Evolutionary conservation across 2,329 filamentous ascomycete species (phyloP).

Genomic region (Mariannaea elegans): DNA sequence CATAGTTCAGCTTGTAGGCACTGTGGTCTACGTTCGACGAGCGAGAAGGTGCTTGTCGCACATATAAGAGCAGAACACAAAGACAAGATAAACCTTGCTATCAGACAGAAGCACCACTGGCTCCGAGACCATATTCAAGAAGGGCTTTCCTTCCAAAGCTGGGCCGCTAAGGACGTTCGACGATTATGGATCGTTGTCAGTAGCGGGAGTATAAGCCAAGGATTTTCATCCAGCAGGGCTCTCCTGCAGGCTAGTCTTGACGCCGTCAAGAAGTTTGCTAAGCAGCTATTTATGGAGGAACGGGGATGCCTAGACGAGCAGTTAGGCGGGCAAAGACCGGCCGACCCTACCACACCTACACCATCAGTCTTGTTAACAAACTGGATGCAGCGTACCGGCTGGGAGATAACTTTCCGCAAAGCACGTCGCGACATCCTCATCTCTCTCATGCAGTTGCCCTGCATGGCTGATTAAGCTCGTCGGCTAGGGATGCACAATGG

Average conservation of each 20-base stretch:
- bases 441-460: not conserved
- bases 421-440: not conserved
- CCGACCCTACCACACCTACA: not conserved
- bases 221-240: not conserved
- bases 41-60: not conserved
- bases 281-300: constrained; percentile 2
- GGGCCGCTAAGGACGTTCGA: not conserved
- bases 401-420: not conserved
- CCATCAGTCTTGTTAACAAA: not conserved
- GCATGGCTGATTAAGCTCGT: not conserved
- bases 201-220: not conserved
- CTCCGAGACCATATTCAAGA: constrained; percentile 3
- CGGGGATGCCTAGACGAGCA: not conserved
- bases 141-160: constrained; percentile 5
- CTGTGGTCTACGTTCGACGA: constrained; percentile 5
- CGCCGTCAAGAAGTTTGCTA: not conserved
- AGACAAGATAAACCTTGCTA: not conserved
- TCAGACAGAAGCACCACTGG: not conserved
- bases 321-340: not conserved
- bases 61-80: not conserved
- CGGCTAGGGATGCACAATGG: not conserved
- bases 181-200: not conserved
- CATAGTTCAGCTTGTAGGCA: constrained; percentile 8
- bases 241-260: not conserved
- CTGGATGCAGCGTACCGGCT: constrained; percentile 8